Conservation (phyloP, 2,329 filamentous ascomycete genomes). For the Diaporthe sp. region DNA sequence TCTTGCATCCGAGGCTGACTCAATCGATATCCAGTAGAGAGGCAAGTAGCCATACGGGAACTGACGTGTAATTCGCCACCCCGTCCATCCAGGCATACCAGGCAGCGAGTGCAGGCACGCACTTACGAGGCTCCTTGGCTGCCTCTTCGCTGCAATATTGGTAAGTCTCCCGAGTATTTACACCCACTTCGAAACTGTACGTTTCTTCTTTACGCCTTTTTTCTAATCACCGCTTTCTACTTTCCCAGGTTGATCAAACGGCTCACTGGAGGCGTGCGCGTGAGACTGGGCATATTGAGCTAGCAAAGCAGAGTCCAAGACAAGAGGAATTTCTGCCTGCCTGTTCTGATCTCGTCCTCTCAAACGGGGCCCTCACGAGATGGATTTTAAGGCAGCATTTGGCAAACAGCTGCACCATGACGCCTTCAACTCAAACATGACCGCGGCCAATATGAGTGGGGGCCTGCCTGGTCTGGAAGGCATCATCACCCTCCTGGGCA, state of each 20-base stretch:
- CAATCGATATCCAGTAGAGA: background rate
- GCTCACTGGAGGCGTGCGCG: background rate
- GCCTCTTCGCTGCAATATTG: background rate
- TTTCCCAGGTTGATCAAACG: background rate
- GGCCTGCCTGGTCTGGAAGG: conserved; percentile 48
- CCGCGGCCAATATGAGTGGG: conserved; percentile 32
- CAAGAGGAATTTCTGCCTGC: background rate
- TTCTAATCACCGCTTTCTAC: background rate
- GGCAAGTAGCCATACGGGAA: background rate
- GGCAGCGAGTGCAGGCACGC: background rate
- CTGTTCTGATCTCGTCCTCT: background rate
- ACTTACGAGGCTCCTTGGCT: background rate
- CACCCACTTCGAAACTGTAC: background rate
- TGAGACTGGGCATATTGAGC: background rate
- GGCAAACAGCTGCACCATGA: conserved; percentile 38
- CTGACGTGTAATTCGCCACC: background rate
- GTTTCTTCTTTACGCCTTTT: background rate
- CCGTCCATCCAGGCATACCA: background rate
- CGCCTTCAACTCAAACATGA: conserved; percentile 38
- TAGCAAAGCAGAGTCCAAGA: background rate
- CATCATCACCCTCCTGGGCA: conserved; percentile 57
- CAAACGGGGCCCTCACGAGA: conserved; percentile 20
- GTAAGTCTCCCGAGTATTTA: background rate
- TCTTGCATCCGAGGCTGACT: conserved; percentile 8
- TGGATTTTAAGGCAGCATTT: conserved; percentile 41